These are phyloP conservation scores for Prunus salicina DNA, from an alignment of 306 rosid species.

Conservation along the genomic window DNA sequence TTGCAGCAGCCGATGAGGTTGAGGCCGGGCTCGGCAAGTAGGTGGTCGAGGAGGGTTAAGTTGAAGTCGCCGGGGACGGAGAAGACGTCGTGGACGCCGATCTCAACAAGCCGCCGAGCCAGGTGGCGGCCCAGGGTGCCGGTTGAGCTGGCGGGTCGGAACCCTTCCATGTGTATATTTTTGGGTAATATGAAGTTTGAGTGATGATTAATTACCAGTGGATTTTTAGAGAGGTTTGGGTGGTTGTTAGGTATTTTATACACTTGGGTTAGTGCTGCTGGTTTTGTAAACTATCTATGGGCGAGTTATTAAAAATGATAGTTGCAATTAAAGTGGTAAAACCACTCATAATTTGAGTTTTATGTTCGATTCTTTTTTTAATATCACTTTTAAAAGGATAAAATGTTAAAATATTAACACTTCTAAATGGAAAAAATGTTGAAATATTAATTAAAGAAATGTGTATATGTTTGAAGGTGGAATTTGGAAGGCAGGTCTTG, in stretches of 20 bases:
- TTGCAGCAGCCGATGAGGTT: slow-evolving; percentile 84
- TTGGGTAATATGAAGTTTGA: neutral
- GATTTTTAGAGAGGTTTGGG: neutral
- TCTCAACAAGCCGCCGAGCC: slow-evolving; percentile 66
- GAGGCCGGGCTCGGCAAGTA: slow-evolving; percentile 66
- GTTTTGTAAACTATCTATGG: slow-evolving; percentile 37
- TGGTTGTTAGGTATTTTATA: neutral
- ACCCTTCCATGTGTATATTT: slow-evolving; percentile 26
- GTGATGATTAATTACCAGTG: neutral
- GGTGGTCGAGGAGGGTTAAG: slow-evolving; percentile 71
- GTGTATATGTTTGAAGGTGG: neutral
- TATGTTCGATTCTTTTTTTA: too few species aligned
- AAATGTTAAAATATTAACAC: too few species aligned
- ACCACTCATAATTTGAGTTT: too few species aligned
- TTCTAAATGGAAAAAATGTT: too few species aligned
- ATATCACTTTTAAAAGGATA: too few species aligned
- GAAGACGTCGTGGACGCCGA: slow-evolving; percentile 66
- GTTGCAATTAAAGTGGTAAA: neutral
- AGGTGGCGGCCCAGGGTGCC: slow-evolving; percentile 69
- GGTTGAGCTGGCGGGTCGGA: slow-evolving; percentile 17
- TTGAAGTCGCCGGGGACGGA: slow-evolving; percentile 92
- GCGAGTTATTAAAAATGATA: neutral
- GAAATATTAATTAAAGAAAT: too few species aligned
- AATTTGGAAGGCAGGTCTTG: neutral
- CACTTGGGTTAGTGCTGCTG: neutral